Conservation (phyloP, 768 basidiomycete genomes). For the Mrakia gelida region DNA sequence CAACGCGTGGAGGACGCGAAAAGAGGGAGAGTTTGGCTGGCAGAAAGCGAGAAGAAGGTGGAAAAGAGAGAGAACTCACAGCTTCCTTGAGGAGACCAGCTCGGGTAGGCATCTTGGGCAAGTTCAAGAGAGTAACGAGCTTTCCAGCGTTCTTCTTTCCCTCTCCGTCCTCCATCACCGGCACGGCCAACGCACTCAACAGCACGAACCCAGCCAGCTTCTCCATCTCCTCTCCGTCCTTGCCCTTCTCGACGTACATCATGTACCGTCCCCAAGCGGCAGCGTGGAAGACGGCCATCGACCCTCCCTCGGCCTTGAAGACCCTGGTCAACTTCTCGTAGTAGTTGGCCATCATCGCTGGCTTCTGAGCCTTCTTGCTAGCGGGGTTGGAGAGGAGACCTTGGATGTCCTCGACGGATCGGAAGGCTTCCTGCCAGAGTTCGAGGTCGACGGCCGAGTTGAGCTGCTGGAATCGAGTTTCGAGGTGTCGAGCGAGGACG, state of each 20-base stretch:
- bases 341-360: conserved; percentile 97
- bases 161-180: conserved; percentile 58
- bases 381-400: conserved; percentile 68
- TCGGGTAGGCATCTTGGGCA: conserved; percentile 77
- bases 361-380: conserved; percentile 85
- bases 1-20: conserved; percentile 14
- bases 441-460: conserved; percentile 96
- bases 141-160: conserved; percentile 53
- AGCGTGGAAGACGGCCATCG: conserved; percentile 71
- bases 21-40: conserved; percentile 10
- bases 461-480: conserved; percentile 93
- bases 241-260: conserved; percentile 49
- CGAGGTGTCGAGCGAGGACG: conserved; percentile 89
- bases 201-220: conserved; percentile 86
- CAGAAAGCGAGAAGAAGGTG: not conserved
- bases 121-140: conserved; percentile 77
- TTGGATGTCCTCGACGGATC: conserved; percentile 96
- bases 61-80: conserved; percentile 49
- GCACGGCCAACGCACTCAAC: conserved; percentile 86
- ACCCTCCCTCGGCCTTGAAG: conserved; percentile 66
- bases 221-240: conserved; percentile 72
- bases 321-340: conserved; percentile 97
- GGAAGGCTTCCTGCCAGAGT: conserved; percentile 98
- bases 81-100: conserved; percentile 82
- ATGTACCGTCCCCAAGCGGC: conserved; percentile 88